Conservation (phyloP, 1,139 yeast species). For the Suhomyces atakaporum region DNA sequence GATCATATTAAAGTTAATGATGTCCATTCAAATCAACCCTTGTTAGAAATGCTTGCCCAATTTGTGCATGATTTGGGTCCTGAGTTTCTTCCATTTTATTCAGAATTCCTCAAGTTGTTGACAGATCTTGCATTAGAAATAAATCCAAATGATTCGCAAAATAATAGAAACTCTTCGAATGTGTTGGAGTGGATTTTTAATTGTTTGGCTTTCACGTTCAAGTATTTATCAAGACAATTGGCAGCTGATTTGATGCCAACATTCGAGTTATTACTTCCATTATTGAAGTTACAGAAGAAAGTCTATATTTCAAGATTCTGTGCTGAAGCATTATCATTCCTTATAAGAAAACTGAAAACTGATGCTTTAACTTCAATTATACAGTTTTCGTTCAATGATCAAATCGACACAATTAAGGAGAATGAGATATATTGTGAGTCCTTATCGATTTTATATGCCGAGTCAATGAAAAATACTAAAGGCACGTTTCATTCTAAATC, state of each 20-base stretch:
- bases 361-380: slow-evolving; percentile 52
- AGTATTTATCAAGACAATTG: slow-evolving; percentile 70
- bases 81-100: slow-evolving; percentile 77
- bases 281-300: slow-evolving; percentile 55
- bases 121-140: slow-evolving; percentile 51
- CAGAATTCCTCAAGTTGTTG: slow-evolving; percentile 52
- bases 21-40: slow-evolving; percentile 73
- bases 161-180: slow-evolving; percentile 53
- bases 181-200: slow-evolving; percentile 84
- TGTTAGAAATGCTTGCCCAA: slow-evolving; percentile 78
- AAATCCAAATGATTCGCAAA: slow-evolving; percentile 48
- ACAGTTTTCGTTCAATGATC: slow-evolving; percentile 52
- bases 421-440: slow-evolving; percentile 55
- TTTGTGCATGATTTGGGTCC: slow-evolving; percentile 92
- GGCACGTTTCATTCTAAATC: slow-evolving; percentile 77
- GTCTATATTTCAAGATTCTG: slow-evolving; percentile 78
- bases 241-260: slow-evolving; percentile 68
- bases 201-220: slow-evolving; percentile 84
- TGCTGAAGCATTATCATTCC: slow-evolving; percentile 86
- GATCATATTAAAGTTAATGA: slow-evolving; percentile 58
- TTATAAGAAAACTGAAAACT: slow-evolving; percentile 67
- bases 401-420: slow-evolving; percentile 30
- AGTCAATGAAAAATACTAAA: slow-evolving; percentile 72
- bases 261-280: slow-evolving; percentile 62
- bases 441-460: slow-evolving; percentile 63